Evolutionary conservation across 495 filamentous ascomycete genomes (phyloP).

Genomic region (Articulospora tetracladia): DNA sequence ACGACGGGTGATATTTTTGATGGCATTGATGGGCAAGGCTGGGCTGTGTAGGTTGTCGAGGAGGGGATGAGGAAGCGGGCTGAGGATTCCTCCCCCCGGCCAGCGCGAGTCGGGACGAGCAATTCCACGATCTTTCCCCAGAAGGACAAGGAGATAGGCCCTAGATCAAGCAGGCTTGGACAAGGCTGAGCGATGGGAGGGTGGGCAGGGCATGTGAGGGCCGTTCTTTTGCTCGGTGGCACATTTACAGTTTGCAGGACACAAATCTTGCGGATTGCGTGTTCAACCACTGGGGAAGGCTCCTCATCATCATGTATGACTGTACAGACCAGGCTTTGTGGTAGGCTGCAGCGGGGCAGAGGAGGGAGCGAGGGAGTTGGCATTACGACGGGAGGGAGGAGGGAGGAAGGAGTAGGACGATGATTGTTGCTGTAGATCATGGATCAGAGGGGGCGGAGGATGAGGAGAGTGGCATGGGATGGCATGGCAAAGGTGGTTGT

Average conservation of each 20-base stretch:
- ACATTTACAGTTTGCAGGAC: too few species aligned
- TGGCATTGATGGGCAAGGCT: not conserved
- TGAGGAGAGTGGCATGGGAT: not conserved
- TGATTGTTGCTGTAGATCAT: too few species aligned
- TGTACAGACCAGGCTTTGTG: not conserved
- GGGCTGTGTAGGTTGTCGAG: not conserved
- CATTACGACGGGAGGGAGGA: not conserved
- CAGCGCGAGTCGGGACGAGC: not conserved
- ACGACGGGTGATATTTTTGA: not conserved
- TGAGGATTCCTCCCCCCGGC: not conserved
- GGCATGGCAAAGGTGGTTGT: not conserved
- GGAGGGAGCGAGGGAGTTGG: not conserved
- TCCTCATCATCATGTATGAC: too few species aligned
- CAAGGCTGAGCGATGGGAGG: not conserved
- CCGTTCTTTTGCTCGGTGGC: not conserved
- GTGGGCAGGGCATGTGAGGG: not conserved
- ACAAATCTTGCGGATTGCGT: too few species aligned
- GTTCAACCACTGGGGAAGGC: not conserved
- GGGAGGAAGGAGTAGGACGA: not conserved
- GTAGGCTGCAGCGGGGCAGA: not conserved
- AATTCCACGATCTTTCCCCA: not conserved
- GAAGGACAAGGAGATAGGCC: too few species aligned
- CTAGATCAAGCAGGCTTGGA: not conserved
- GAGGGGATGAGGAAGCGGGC: slow-evolving; percentile 1
- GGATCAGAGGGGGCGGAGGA: not conserved